Percentiles rank a stretch among this genome's conserved stretches.
Evolutionary conservation across 345 rosid species (phyloP).

Genomic region (Linum usitatissimum): DNA sequence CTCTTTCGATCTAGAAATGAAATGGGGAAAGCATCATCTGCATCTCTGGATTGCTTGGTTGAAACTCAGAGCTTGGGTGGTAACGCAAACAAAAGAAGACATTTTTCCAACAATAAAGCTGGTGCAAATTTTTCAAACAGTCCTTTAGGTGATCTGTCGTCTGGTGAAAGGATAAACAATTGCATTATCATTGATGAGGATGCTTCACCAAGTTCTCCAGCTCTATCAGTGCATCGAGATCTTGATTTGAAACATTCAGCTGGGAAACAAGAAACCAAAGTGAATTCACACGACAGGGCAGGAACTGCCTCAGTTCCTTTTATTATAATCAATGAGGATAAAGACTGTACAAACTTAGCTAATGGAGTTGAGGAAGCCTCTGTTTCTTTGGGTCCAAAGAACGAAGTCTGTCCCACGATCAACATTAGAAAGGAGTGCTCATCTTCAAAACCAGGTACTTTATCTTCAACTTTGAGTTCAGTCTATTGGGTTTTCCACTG

Average conservation of each 20-base stretch:
- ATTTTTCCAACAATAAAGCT: slow-evolving; percentile 5
- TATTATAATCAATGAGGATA: slow-evolving; percentile 12
- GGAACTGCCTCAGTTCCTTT: slow-evolving; percentile 12
- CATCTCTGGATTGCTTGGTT: slow-evolving; percentile 21
- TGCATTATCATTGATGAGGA: slow-evolving; percentile 11
- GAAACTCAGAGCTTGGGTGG: slow-evolving; percentile 15
- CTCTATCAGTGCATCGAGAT: slow-evolving; percentile 18
- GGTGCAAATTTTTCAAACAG: slow-evolving; percentile 10
- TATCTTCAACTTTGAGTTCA: slow-evolving; percentile 9
- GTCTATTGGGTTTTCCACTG: neutral
- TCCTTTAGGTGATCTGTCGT: neutral
- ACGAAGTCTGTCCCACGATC: slow-evolving; percentile 22
- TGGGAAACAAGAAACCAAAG: slow-evolving; percentile 13
- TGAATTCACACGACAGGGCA: neutral
- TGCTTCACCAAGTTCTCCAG: slow-evolving; percentile 13
- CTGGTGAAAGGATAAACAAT: slow-evolving; percentile 7
- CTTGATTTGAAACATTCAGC: slow-evolving; percentile 15
- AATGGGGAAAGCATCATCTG: slow-evolving; percentile 11
- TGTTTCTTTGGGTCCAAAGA: slow-evolving; percentile 16
- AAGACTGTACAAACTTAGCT: slow-evolving; percentile 14
- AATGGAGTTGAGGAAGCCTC: slow-evolving; percentile 23
- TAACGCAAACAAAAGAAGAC: slow-evolving; percentile 13
- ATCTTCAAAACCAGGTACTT: slow-evolving; percentile 42
- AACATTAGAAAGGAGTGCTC: slow-evolving; percentile 44
- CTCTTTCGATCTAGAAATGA: slow-evolving; percentile 16